A percentile compares a stretch with the other conserved stretches of the same genome.
These are phyloP conservation scores for Heliamphora exappendiculata DNA, from an alignment of 148 eudicot species.

Conservation along the genomic window DNA sequence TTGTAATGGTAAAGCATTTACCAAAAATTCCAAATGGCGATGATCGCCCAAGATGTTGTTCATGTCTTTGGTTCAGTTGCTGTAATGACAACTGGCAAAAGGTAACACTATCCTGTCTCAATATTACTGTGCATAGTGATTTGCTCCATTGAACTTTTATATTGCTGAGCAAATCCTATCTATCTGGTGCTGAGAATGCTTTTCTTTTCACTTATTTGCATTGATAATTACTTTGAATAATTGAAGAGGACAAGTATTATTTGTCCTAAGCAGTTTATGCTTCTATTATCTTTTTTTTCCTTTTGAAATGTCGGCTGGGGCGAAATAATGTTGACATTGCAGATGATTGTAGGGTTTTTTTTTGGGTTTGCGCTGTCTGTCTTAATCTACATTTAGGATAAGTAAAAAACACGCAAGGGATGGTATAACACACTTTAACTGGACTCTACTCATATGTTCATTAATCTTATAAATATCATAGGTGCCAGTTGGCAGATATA, in stretches of 20 bases:
- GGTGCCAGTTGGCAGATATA: neutral
- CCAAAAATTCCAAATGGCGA: constrained; percentile 61
- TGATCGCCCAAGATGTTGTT: constrained; percentile 55
- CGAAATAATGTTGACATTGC: neutral
- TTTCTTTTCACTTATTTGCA: neutral
- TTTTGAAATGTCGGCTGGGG: neutral
- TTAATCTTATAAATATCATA: neutral
- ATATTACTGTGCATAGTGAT: constrained; percentile 4
- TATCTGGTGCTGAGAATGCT: neutral
- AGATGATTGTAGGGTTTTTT: neutral
- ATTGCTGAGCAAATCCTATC: neutral
- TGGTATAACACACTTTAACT: neutral
- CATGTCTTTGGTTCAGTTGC: constrained; percentile 73
- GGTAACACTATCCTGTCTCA: constrained; percentile 32
- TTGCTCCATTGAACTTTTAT: neutral
- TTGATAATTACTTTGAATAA: constrained; percentile 3
- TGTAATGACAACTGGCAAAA: constrained; percentile 98
- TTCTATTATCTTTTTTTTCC: neutral
- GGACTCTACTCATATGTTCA: neutral
- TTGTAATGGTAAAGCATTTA: constrained; percentile 85
- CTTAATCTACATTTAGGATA: neutral
- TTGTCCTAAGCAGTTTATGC: neutral
- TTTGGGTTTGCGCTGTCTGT: neutral
- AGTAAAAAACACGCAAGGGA: neutral
- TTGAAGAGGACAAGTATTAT: constrained; percentile 1